phyloP scores from a whole-genome alignment of 345 rosid genomes.

The Durio zibethinus region DNA sequence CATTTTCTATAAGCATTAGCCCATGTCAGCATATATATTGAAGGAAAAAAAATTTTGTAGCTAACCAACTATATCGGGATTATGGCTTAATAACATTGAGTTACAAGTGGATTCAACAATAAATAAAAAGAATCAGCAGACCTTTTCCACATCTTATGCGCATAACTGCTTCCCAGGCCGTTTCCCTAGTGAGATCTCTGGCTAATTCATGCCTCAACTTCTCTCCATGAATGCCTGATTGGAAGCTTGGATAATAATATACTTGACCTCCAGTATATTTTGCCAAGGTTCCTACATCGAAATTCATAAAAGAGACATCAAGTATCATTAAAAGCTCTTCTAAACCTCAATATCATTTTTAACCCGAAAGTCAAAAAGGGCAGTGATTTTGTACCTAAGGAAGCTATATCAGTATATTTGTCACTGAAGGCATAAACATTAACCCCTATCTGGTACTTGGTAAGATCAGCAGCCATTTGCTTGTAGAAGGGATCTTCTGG shows the following conservation, averaged over 20 bases:
- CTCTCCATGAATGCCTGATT: conserved; percentile 66
- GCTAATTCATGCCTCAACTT: conserved; percentile 83
- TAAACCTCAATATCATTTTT: background rate
- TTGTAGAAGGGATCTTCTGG: conserved; percentile 95
- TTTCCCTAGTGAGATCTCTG: conserved; percentile 96
- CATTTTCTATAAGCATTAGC: background rate
- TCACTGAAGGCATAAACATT: conserved; percentile 91
- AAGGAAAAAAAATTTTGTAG: background rate
- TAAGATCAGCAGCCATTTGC: conserved; percentile 99
- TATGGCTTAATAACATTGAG: conserved; percentile 14
- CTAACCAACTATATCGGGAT: background rate
- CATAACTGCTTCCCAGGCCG: conserved; percentile 99
- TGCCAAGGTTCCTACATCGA: conserved; percentile 69
- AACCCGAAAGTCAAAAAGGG: background rate
- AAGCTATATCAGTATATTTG: conserved; percentile 89
- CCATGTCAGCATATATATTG: background rate
- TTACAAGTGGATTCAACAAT: conserved; percentile 13
- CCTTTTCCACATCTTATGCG: conserved; percentile 99
- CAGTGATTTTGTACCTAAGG: conserved; percentile 52
- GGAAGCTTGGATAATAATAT: conserved; percentile 87
- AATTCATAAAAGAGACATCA: conserved; percentile 12
- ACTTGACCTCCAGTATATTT: conserved; percentile 99
- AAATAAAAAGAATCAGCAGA: conserved; percentile 22
- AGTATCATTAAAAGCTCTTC: background rate
- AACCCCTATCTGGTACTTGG: conserved; percentile 92